Evolutionary conservation across 2,329 filamentous ascomycete genomes (phyloP), one percentile per base, ranked within the genome.

Genomic region (Grosmannia huntii): DNA sequence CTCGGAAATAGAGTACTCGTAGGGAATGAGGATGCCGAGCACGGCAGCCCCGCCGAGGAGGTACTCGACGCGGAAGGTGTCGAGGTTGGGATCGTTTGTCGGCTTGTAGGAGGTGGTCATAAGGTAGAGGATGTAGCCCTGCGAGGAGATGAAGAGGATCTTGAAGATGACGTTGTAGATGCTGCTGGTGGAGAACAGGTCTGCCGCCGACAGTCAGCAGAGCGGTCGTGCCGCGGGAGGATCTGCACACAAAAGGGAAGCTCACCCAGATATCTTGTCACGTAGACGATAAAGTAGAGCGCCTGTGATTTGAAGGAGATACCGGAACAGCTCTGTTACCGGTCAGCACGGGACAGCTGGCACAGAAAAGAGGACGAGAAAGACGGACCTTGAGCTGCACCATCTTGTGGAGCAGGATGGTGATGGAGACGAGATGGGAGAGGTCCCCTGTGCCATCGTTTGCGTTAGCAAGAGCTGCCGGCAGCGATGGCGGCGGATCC

Each of bases 221-320:
- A 19, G 27, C n/a, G 46, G 46, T 3, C 23, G 46, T n/a, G 28
- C 33, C 31, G 33, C 25, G 51, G 16, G 36, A 36, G 4, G 38
- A 25, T 11, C 14, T 14, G 27, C 38, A 27, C 21, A 19, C 1
- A 51, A 23, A 7, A 9, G 14, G 48, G 14, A 28, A 28, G 48
- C 72, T 58, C 75, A 89, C 87, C 87, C 62, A 99, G 82, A 73
- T 99, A 99, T 69, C 94, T 84, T 62, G 91, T 95, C 50, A 95
- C 71, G 73, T 99, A 99, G 67, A 99, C 94, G 51, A 96, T 76
- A 65, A 97, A 78, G 74, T 99, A 99, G 59, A 99, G 81, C 55
- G 86, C 89, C 80, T 99, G 94, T 62, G 92, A 96, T 73, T 99
- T 99, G 82, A 99, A 97, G 19, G 94, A 99, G 73, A 99, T 92